Conservation (phyloP, 2,329 filamentous ascomycete genomes). For the Arachnopeziza araneosa region DNA sequence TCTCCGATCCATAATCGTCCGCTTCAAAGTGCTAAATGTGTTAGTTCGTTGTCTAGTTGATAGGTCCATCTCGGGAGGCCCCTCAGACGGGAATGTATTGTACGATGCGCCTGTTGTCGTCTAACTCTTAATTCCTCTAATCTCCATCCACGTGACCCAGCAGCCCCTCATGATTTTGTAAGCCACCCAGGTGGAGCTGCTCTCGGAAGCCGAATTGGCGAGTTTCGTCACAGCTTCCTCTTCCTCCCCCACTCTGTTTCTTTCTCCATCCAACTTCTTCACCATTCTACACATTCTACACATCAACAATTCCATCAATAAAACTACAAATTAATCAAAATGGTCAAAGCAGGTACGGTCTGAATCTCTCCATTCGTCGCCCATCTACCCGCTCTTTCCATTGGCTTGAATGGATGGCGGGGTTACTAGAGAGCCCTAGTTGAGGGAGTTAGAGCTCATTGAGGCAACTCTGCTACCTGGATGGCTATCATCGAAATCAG, state of each 20-base stretch:
- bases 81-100: too few species aligned
- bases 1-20: too few species aligned
- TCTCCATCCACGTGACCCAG: too few species aligned
- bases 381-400: slow-evolving; percentile 4
- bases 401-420: slow-evolving; percentile 19
- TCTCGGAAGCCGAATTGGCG: too few species aligned
- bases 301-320: neutral
- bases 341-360: slow-evolving; percentile 94
- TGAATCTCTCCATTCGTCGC: slow-evolving; percentile 7
- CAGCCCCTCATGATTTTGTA: too few species aligned
- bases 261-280: neutral
- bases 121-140: too few species aligned
- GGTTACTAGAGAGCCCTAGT: slow-evolving; percentile 49
- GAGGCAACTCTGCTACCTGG: slow-evolving; percentile 37
- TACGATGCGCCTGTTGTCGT: too few species aligned
- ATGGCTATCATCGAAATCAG: slow-evolving; percentile 33
- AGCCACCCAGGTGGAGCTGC: too few species aligned
- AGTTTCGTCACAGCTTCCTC: neutral
- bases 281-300: neutral
- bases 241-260: neutral
- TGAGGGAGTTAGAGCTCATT: slow-evolving; percentile 47
- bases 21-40: too few species aligned
- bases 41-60: too few species aligned
- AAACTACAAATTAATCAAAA: slow-evolving; percentile 55
- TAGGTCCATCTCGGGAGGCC: too few species aligned